These are phyloP conservation scores for Colletotrichum musicola DNA, from an alignment of 2,329 filamentous ascomycete genomes.

Conservation along the genomic window DNA sequence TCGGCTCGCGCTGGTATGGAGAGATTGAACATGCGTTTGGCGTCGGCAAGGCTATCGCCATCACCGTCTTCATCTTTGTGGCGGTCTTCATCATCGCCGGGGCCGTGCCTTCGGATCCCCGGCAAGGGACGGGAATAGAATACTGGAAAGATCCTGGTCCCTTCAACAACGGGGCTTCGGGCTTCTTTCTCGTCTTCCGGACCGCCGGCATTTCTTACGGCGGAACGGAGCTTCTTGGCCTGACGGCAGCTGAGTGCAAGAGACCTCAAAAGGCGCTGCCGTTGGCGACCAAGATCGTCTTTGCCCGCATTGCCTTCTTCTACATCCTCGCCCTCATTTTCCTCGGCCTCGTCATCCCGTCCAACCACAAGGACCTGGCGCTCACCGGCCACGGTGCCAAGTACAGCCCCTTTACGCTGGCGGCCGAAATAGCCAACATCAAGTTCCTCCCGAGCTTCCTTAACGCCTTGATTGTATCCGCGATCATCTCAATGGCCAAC, in stretches of 20 bases:
- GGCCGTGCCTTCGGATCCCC: constrained; percentile 57
- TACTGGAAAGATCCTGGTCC: constrained; percentile 64
- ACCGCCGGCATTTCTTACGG: constrained; percentile 59
- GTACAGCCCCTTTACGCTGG: constrained; percentile 46
- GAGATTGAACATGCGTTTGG: constrained; percentile 67
- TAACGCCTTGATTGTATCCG: constrained; percentile 52
- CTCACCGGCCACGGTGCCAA: constrained; percentile 40
- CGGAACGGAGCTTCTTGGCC: constrained; percentile 59
- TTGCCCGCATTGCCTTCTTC: constrained; percentile 68
- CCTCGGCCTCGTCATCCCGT: constrained; percentile 63
- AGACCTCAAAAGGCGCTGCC: constrained; percentile 75
- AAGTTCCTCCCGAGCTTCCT: constrained; percentile 46
- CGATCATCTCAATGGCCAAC: constrained; percentile 54
- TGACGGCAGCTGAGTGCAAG: constrained; percentile 57
- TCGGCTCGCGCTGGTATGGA: constrained; percentile 59
- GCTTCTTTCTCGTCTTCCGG: constrained; percentile 59
- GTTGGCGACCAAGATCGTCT: constrained; percentile 84
- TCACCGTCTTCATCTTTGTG: constrained; percentile 68
- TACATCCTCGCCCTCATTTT: constrained; percentile 66
- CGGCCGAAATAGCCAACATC: constrained; percentile 45
- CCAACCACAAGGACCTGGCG: constrained; percentile 57
- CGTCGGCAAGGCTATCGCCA: constrained; percentile 63
- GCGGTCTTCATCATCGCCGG: constrained; percentile 65
- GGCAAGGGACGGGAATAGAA: constrained; percentile 46
- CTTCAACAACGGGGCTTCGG: constrained; percentile 55